Evolutionary conservation across 2,329 filamentous ascomycete species (phyloP), one percentile per base, ranked within the genome.

Genomic region (Fusarium penzigii): DNA sequence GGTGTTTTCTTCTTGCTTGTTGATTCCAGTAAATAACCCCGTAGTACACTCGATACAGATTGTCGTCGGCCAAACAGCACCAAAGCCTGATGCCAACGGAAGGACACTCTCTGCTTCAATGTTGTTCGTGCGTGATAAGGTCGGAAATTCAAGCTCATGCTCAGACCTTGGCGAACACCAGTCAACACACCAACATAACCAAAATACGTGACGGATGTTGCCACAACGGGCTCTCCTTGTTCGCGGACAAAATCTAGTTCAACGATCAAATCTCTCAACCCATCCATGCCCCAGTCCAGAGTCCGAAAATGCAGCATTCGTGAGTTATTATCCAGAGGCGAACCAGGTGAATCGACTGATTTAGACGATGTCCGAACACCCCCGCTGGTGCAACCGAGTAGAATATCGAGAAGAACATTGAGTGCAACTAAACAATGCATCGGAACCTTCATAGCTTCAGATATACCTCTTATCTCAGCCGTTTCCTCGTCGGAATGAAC

Each of bases 351-450:
- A 14, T 60, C 52, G 0, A 65, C 2, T 11, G 32, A 36, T 36
- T 11, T 36, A 11, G 32, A 36, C 9, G 32, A 11, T 0, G 65
- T 58, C 1, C 68, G 59, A 1, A 64, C 66, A 1, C 70, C 72
- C 4, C 72, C 72, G 42, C 82, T 86, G 1, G 85, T 87, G 64
- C 86, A 88, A 3, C 85, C 85, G 69, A 88, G 78, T 36, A 88
- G 71, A 6, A 82, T 69, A 60, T 89, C 86, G 2, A 88, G 72
- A 2, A 87, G 68, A 2, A 83, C 81, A 58, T 88, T 88, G 59
- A 86, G 78, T 3, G 78, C 78, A 3, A 88, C 78, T 0, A 88
- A 72, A 1, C 87, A 68, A 57, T 85, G 83, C 65, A 87, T 72
- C 1, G 80, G 73, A 4, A 88, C 71, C 0, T 75, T 78, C 0